Evolutionary conservation across 805 yeast species (phyloP).

Genomic region (Saccharomyces paradoxus): DNA sequence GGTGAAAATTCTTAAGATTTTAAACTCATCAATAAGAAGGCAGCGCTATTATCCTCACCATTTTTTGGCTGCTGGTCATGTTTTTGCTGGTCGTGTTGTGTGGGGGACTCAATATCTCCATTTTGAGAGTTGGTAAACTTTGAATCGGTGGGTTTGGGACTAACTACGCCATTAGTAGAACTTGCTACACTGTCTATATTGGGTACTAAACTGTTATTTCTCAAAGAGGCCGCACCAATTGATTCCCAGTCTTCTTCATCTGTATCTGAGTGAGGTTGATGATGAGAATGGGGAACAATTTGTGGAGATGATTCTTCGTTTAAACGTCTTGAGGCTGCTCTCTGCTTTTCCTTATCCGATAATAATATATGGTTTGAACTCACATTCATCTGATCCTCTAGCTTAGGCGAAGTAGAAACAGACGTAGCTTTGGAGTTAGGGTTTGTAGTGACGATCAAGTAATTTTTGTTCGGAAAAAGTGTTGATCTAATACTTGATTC

Average conservation of each 20-base stretch:
- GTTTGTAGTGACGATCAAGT: conserved; percentile 32
- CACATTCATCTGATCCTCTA: conserved; percentile 1
- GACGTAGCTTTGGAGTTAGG: conserved; percentile 32
- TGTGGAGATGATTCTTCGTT: conserved; percentile 24
- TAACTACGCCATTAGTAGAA: conserved; percentile 13
- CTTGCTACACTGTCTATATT: conserved; percentile 11
- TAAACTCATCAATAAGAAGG: conserved; percentile 26
- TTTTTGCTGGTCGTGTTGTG: conserved; percentile 1
- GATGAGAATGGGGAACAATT: conserved; percentile 20
- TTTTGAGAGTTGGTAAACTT: conserved; percentile 4
- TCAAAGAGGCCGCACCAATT: conserved; percentile 69
- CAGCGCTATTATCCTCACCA: conserved; percentile 23
- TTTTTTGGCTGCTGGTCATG: conserved; percentile 3
- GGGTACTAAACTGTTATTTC: conserved; percentile 26
- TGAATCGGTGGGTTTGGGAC: conserved; percentile 5
- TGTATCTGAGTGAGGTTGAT: conserved; percentile 50
- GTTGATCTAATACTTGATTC: conserved; percentile 28
- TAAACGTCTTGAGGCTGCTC: conserved; percentile 1
- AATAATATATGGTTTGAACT: background rate
- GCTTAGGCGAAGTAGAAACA: background rate
- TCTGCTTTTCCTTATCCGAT: background rate
- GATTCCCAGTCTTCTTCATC: conserved; percentile 97
- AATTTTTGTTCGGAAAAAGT: conserved; percentile 31
- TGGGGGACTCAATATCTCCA: conserved; percentile 7
- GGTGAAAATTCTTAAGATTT: conserved; percentile 16